Conservation (phyloP, 495 filamentous ascomycete genomes). For the Xylaria venustula region DNA sequence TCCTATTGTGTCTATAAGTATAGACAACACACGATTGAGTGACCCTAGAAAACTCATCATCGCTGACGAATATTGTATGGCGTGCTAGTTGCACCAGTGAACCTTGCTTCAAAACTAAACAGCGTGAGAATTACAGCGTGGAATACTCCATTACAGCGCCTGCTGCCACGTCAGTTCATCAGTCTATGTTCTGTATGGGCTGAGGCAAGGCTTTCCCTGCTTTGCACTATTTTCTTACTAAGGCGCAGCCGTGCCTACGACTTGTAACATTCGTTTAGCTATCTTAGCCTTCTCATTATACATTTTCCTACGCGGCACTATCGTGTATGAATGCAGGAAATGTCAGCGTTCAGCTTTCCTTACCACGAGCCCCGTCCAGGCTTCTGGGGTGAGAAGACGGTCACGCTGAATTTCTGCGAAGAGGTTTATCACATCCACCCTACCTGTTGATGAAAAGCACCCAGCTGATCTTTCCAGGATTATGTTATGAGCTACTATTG, state of each 20-base stretch:
- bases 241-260: background rate
- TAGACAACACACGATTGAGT: background rate
- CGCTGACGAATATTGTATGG: background rate
- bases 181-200: background rate
- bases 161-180: background rate
- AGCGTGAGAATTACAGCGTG: background rate
- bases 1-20: background rate
- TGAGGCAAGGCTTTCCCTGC: conserved; percentile 7
- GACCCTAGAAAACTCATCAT: background rate
- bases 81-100: background rate
- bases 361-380: conserved; percentile 69
- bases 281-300: background rate
- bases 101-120: background rate
- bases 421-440: conserved; percentile 55
- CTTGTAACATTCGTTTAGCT: background rate
- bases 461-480: conserved; percentile 29
- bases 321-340: background rate
- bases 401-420: conserved; percentile 92
- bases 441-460: background rate
- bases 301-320: background rate
- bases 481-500: conserved; percentile 50
- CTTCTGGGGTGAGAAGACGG: conserved; percentile 83
- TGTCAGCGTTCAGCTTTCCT: conserved; percentile 45
- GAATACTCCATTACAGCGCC: background rate
- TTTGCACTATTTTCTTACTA: background rate